Evolutionary conservation across 495 filamentous ascomycete species (phyloP).

Genomic region (Penicillium herquei): DNA sequence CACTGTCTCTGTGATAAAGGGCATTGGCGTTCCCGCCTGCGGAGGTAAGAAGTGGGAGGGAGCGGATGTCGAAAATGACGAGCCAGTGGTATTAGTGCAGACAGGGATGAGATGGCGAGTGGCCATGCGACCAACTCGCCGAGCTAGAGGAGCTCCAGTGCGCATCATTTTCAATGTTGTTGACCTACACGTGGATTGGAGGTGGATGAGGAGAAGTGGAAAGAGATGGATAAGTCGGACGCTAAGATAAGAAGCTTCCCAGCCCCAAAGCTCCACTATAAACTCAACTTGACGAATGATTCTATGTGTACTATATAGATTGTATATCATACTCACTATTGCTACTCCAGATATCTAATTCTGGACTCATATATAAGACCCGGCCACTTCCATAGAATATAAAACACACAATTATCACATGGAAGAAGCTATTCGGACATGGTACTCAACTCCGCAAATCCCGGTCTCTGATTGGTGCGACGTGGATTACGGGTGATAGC

Average conservation of each 20-base stretch:
- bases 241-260: background rate
- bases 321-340: too few relatives aligned
- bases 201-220: background rate
- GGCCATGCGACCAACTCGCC: constrained; percentile 26
- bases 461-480: constrained; percentile 19
- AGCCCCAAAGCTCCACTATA: too few relatives aligned
- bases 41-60: constrained; percentile 43
- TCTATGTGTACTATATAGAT: too few relatives aligned
- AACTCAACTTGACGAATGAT: too few relatives aligned
- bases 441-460: constrained; percentile 18
- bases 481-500: background rate
- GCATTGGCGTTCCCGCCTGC: constrained; percentile 62
- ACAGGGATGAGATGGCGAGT: constrained; percentile 8
- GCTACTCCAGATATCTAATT: too few relatives aligned
- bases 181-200: constrained; percentile 3
- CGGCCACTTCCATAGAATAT: too few relatives aligned
- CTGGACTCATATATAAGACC: too few relatives aligned
- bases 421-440: background rate
- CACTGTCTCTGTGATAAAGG: constrained; percentile 76
- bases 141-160: constrained; percentile 17
- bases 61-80: constrained; percentile 34
- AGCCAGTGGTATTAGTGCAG: constrained; percentile 7
- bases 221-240: background rate
- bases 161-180: constrained; percentile 20
- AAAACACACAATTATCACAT: too few relatives aligned